Evolutionary conservation across 345 rosid species (phyloP).

Genomic region (Sisymbrium irio): DNA sequence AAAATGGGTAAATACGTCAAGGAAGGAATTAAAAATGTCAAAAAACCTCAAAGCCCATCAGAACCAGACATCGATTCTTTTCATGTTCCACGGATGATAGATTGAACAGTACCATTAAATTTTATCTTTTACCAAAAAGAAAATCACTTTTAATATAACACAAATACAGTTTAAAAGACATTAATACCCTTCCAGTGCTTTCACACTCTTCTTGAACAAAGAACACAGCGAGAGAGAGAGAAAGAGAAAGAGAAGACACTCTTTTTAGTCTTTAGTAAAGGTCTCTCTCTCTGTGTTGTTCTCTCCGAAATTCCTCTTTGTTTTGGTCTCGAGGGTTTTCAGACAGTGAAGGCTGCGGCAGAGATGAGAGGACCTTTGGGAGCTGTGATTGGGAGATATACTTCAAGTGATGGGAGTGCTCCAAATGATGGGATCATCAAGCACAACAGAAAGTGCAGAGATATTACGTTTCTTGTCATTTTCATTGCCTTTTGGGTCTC

Average conservation of each 20-base stretch:
- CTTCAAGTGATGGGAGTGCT: constrained; percentile 84
- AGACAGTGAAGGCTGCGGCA: constrained; percentile 10
- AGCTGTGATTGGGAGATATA: constrained; percentile 83
- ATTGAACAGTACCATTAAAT: constrained; percentile 22
- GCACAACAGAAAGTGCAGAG: constrained; percentile 93
- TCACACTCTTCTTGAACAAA: constrained; percentile 32
- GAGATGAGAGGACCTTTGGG: constrained; percentile 59
- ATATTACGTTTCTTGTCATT: constrained; percentile 71
- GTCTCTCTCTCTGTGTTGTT: not conserved
- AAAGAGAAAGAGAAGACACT: constrained; percentile 10
- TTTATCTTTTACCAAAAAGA: constrained; percentile 13
- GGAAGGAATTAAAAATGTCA: not conserved
- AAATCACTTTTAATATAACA: not conserved
- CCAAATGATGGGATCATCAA: constrained; percentile 80
- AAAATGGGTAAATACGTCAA: not conserved
- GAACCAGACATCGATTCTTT: constrained; percentile 30
- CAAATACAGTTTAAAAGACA: constrained; percentile 16
- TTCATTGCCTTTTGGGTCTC: constrained; percentile 94
- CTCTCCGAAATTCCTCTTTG: constrained; percentile 15
- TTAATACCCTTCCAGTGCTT: constrained; percentile 18
- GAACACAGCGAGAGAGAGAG: not conserved
- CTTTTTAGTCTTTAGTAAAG: constrained; percentile 4
- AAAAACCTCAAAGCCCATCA: constrained; percentile 17
- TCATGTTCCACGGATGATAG: constrained; percentile 34
- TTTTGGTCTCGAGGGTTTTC: constrained; percentile 22